Conservation (phyloP, 257 asterid genomes). For the Ophiorrhiza pumila region DNA sequence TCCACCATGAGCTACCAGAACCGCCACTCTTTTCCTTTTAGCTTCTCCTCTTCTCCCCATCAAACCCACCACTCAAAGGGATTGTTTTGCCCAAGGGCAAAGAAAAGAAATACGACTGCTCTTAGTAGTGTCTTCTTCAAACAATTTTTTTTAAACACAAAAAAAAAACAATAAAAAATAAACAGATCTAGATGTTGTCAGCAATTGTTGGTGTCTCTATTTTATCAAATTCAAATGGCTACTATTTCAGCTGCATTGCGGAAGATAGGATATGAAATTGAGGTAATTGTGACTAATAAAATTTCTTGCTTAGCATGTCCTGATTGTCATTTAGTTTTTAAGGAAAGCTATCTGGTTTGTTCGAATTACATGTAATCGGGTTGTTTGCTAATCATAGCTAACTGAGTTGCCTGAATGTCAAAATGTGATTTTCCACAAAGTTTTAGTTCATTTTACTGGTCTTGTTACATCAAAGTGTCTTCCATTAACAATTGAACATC, state of each 20-base stretch:
- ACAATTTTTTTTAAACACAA: too few relatives aligned
- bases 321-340: not conserved
- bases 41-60: too few relatives aligned
- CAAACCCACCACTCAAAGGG: too few relatives aligned
- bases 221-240: constrained; percentile 77
- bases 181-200: too few relatives aligned
- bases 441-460: not conserved
- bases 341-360: not conserved
- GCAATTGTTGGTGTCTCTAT: too few relatives aligned
- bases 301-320: not conserved
- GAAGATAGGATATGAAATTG: constrained; percentile 78
- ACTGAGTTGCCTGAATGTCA: not conserved
- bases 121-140: too few relatives aligned
- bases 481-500: not conserved
- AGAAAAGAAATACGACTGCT: too few relatives aligned
- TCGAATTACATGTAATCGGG: not conserved
- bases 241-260: constrained; percentile 68
- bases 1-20: too few relatives aligned
- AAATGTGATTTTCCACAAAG: not conserved
- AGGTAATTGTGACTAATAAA: constrained; percentile 44
- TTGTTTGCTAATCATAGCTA: not conserved
- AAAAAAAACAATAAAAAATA: too few relatives aligned
- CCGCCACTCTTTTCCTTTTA: too few relatives aligned
- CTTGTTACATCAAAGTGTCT: not conserved
- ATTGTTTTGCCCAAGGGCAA: too few relatives aligned